Evolutionary conservation across 2,329 filamentous ascomycete genomes (phyloP).

Genomic region (Golovinomyces cichoracearum): DNA sequence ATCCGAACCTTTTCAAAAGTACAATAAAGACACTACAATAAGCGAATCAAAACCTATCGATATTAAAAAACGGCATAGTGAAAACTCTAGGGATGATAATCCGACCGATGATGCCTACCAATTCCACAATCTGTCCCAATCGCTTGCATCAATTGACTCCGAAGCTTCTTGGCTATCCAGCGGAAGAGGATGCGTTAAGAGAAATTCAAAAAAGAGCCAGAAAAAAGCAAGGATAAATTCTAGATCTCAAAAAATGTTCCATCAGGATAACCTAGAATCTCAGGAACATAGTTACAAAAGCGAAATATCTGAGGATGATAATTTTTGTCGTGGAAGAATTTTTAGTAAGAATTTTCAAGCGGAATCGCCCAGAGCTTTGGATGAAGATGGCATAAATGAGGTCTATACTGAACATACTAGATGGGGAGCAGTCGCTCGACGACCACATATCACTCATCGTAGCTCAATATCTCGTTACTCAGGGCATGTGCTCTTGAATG

Average conservation of each 20-base stretch:
- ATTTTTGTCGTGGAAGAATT: conserved; percentile 31
- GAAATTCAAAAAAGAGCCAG: conserved; percentile 19
- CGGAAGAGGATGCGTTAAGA: conserved; percentile 24
- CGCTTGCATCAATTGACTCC: conserved; percentile 78
- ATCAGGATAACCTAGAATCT: conserved; percentile 28
- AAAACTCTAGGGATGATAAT: too few species aligned
- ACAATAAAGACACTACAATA: too few species aligned
- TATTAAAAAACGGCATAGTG: too few species aligned
- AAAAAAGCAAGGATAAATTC: conserved; percentile 14
- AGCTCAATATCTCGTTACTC: conserved; percentile 27
- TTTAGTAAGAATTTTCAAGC: conserved; percentile 12
- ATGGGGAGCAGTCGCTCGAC: conserved; percentile 17
- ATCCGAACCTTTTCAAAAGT: conserved; percentile 16
- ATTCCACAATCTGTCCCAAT: conserved; percentile 38
- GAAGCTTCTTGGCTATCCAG: conserved; percentile 92
- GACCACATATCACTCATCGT: conserved; percentile 39
- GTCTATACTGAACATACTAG: conserved; percentile 11
- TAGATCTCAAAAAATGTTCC: conserved; percentile 18
- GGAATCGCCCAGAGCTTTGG: conserved; percentile 21
- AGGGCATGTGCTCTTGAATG: conserved; percentile 25
- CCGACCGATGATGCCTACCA: conserved; percentile 22
- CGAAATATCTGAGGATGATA: conserved; percentile 44
- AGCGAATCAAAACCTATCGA: too few species aligned
- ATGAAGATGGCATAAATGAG: conserved; percentile 14
- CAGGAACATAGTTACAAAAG: conserved; percentile 33